Percentiles rank a stretch among this genome's conserved stretches.
Conservation (phyloP, 106 monocot species). For the Acorus gramineus region DNA sequence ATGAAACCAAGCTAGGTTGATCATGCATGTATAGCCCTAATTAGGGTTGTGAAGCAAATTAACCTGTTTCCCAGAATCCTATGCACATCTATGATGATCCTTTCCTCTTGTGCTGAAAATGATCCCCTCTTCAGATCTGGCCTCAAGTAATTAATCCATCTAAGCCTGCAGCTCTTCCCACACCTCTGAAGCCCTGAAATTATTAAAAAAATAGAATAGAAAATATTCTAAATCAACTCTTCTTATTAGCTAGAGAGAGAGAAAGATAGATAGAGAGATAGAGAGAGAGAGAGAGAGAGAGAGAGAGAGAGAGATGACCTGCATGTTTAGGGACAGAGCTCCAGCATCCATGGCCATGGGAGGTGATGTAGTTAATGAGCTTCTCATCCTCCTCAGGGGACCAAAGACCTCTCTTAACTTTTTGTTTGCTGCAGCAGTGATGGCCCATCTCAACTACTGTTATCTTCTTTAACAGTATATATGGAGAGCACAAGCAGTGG, state of each 20-base stretch:
- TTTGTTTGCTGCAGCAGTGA: constrained; percentile 79
- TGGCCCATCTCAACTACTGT: constrained; percentile 42
- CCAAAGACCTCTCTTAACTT: constrained; percentile 70
- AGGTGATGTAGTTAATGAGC: constrained; percentile 26
- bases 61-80: constrained; percentile 74
- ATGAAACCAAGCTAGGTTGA: background rate
- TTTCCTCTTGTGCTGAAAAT: constrained; percentile 59
- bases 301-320: constrained; percentile 14
- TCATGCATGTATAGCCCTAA: background rate
- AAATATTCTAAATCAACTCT: no score
- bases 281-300: background rate
- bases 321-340: constrained; percentile 67
- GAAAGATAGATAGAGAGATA: background rate
- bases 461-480: no score
- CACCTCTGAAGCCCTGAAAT: constrained; percentile 56
- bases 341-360: constrained; percentile 72
- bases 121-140: constrained; percentile 65
- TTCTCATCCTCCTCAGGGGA: constrained; percentile 39
- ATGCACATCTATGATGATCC: constrained; percentile 68
- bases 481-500: no score
- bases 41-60: background rate
- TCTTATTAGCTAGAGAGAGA: background rate
- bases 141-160: constrained; percentile 74
- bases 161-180: constrained; percentile 69
- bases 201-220: constrained; percentile 1